Conservation (phyloP, 805 yeast genomes). For the Wickerhamiella dianesei region DNA sequence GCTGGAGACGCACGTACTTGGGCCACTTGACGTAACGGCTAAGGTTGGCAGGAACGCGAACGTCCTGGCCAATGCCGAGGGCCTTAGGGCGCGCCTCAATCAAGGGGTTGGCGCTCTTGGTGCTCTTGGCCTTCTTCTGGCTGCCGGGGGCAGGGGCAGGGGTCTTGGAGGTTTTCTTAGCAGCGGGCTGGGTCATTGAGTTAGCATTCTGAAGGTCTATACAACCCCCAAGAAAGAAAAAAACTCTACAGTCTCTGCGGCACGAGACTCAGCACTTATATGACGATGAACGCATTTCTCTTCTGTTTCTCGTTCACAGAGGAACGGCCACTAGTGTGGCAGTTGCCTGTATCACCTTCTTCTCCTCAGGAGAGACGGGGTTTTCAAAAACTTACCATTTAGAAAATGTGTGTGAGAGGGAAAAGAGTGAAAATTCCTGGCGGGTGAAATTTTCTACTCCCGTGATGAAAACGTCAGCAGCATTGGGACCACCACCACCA, state of each 20-base stretch:
- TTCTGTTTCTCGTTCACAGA: background rate
- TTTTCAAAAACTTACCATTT: slow-evolving; percentile 16
- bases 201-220: slow-evolving; percentile 19
- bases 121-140: slow-evolving; percentile 37
- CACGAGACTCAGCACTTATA: slow-evolving; percentile 11
- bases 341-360: background rate
- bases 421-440: background rate
- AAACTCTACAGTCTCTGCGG: slow-evolving; percentile 25
- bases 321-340: background rate
- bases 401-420: background rate
- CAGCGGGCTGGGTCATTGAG: slow-evolving; percentile 25
- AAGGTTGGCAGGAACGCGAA: slow-evolving; percentile 92
- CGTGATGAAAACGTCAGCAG: background rate
- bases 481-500: background rate
- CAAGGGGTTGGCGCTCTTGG: slow-evolving; percentile 46
- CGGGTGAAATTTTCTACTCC: background rate
- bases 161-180: slow-evolving; percentile 91
- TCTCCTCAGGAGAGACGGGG: background rate
- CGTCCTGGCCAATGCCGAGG: slow-evolving; percentile 92
- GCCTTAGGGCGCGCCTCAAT: slow-evolving; percentile 80
- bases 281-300: too few relatives aligned
- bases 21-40: slow-evolving; percentile 99
- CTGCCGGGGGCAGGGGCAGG: slow-evolving; percentile 60
- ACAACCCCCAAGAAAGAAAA: slow-evolving; percentile 3
- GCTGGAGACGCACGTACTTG: slow-evolving; percentile 93